Evolutionary conservation across 441 rosid genomes (phyloP).

Genomic region (Erodium trifolium): DNA sequence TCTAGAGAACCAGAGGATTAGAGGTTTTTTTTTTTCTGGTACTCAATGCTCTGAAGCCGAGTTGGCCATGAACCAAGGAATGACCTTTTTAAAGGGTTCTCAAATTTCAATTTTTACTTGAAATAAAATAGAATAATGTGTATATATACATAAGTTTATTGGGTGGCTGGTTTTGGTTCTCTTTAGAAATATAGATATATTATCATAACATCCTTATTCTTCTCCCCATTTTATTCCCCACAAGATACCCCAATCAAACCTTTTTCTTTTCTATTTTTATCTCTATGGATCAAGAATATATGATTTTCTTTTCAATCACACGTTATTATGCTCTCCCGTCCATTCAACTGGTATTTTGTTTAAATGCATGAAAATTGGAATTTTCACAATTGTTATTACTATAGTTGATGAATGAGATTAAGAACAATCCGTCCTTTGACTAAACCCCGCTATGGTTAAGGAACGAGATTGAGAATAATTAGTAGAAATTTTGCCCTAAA

Average conservation of each 20-base stretch:
- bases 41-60: conserved; percentile 7
- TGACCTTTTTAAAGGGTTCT: background rate
- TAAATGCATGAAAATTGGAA: background rate
- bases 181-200: conserved; percentile 1
- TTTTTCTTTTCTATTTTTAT: background rate
- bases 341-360: background rate
- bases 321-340: conserved; percentile 1
- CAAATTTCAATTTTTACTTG: background rate
- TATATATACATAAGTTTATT: background rate
- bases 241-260: background rate
- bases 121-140: background rate
- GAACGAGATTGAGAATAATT: background rate
- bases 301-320: conserved; percentile 3
- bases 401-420: background rate
- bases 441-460: background rate
- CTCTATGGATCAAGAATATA: background rate
- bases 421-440: background rate
- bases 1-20: background rate
- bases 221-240: background rate
- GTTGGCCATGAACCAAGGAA: conserved; percentile 2
- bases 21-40: background rate
- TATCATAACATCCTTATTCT: background rate
- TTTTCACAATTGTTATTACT: background rate
- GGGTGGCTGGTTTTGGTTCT: conserved; percentile 6
- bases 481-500: background rate